phyloP scores from a whole-genome alignment of 371 early-diverging fungal species.

The Mucor sp. region DNA sequence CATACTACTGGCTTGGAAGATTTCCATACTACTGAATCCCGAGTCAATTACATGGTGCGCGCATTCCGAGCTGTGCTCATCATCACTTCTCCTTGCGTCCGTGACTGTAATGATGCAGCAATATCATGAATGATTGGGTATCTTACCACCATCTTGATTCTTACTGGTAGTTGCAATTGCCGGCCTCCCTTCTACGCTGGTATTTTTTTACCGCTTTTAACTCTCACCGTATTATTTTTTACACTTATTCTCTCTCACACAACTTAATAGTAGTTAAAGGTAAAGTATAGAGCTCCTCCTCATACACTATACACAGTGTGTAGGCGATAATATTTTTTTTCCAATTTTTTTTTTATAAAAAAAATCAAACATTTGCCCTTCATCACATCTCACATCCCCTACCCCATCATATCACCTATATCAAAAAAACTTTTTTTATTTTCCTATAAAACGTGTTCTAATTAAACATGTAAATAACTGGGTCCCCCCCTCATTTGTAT shows the following conservation, averaged over 20 bases:
- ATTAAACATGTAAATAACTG: neutral
- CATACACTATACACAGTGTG: neutral
- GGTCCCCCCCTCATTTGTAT: neutral
- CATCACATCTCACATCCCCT: neutral
- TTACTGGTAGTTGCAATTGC: constrained; percentile 1
- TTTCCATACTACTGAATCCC: neutral
- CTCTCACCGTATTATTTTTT: constrained; percentile 5
- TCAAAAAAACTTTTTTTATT: neutral
- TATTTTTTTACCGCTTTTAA: constrained; percentile 4
- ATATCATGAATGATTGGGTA: neutral
- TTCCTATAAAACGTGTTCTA: neutral
- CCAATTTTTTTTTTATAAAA: neutral
- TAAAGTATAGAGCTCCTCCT: neutral
- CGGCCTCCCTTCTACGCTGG: constrained; percentile 4
- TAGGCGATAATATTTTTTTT: constrained; percentile 5
- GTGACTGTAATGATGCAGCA: constrained; percentile 1
- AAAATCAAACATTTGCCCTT: neutral
- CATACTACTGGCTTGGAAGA: neutral
- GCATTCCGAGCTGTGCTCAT: neutral
- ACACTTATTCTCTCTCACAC: neutral
- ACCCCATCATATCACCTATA: neutral
- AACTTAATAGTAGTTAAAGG: constrained; percentile 1
- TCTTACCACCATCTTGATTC: neutral
- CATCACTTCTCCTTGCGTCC: neutral
- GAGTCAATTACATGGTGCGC: neutral